Conservation (phyloP, 1,139 yeast species). For the Suhomyces bribrorum region DNA sequence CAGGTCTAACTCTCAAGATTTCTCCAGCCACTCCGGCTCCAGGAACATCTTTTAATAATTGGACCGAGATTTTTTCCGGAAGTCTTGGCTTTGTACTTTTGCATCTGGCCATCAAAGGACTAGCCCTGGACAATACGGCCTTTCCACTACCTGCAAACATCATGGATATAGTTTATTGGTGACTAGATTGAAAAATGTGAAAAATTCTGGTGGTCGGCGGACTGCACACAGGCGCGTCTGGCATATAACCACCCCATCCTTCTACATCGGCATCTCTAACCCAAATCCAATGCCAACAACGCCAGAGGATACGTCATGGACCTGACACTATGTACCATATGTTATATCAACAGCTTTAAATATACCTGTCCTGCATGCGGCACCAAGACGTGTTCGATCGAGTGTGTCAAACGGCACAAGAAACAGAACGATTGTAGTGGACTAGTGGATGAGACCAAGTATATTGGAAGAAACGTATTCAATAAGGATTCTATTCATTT, state of each 20-base stretch:
- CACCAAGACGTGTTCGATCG: slow-evolving; percentile 64
- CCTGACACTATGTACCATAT: slow-evolving; percentile 46
- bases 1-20: slow-evolving; percentile 74
- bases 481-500: slow-evolving; percentile 41
- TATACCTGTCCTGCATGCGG: slow-evolving; percentile 88
- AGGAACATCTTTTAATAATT: slow-evolving; percentile 66
- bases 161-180: background rate
- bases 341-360: slow-evolving; percentile 49
- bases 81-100: slow-evolving; percentile 16
- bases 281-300: background rate
- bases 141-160: slow-evolving; percentile 8
- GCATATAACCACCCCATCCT: no score
- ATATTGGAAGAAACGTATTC: slow-evolving; percentile 49
- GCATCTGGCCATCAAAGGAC: slow-evolving; percentile 16
- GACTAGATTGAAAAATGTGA: no score
- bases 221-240: no score
- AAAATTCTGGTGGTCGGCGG: slow-evolving; percentile 9
- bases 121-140: slow-evolving; percentile 11
- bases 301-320: slow-evolving; percentile 5
- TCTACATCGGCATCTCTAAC: background rate
- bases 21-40: slow-evolving; percentile 68
- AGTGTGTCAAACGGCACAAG: slow-evolving; percentile 75
- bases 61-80: slow-evolving; percentile 59
- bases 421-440: slow-evolving; percentile 66
- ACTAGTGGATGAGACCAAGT: slow-evolving; percentile 58